Percentiles rank a stretch among this genome's conserved stretches.
phyloP scores from a whole-genome alignment of 2,329 filamentous ascomycete species.

The Aureobasidium mangrovei region DNA sequence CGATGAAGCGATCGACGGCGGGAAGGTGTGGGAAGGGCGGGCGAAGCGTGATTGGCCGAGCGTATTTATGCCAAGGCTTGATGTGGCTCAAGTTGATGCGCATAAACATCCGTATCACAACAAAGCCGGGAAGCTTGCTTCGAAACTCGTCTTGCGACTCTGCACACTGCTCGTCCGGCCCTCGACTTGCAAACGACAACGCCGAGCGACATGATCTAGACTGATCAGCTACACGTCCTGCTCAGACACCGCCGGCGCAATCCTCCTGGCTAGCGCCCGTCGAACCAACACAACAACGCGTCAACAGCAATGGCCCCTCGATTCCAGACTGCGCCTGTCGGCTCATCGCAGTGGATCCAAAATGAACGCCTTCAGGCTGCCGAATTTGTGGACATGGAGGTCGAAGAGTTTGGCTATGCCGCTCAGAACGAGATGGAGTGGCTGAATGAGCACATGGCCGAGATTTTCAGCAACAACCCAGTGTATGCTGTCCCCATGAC shows the following conservation, averaged over 20 bases:
- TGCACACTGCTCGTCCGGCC: background rate
- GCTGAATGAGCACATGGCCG: slow-evolving; percentile 97
- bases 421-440: slow-evolving; percentile 92
- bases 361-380: slow-evolving; percentile 73
- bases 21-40: background rate
- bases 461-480: slow-evolving; percentile 80
- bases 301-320: slow-evolving; percentile 17
- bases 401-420: slow-evolving; percentile 88
- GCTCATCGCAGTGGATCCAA: slow-evolving; percentile 59
- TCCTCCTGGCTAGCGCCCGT: background rate
- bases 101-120: slow-evolving; percentile 11
- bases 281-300: slow-evolving; percentile 19
- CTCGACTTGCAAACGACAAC: background rate
- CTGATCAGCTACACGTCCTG: slow-evolving; percentile 2
- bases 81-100: slow-evolving; percentile 2
- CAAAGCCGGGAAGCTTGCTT: background rate
- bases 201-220: slow-evolving; percentile 4
- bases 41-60: background rate
- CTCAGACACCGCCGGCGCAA: slow-evolving; percentile 2
- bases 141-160: slow-evolving; percentile 2
- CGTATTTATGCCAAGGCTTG: background rate
- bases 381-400: slow-evolving; percentile 68
- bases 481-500: slow-evolving; percentile 50
- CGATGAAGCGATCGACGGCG: background rate
- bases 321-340: slow-evolving; percentile 21